A percentile compares a stretch with the other conserved stretches of the same genome.
Evolutionary conservation across 768 basidiomycete species (phyloP).

Genomic region (Trametes meyenii): DNA sequence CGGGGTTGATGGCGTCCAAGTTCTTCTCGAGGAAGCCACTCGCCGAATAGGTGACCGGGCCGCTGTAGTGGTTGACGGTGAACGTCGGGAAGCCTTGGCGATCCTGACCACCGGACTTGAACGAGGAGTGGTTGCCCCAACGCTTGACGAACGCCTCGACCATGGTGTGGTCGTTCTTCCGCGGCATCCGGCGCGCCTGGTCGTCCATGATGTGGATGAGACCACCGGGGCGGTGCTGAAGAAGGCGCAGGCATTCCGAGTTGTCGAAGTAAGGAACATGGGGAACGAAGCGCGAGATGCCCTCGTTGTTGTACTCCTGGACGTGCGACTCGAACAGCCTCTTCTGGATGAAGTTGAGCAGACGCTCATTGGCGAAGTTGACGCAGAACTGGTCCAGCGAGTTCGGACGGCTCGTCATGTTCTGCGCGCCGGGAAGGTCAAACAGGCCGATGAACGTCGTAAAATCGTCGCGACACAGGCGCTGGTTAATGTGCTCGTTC

Average conservation of each 20-base stretch:
- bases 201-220: constrained; percentile 98
- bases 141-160: constrained; percentile 92
- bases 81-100: constrained; percentile 84
- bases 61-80: constrained; percentile 90
- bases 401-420: constrained; percentile 84
- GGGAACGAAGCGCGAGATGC: constrained; percentile 70
- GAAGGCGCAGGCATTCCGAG: constrained; percentile 81
- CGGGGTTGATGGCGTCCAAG: constrained; percentile 86
- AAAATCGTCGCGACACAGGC: constrained; percentile 92
- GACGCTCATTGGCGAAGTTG: constrained; percentile 93
- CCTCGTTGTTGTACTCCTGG: constrained; percentile 83
- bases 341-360: constrained; percentile 83
- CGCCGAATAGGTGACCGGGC: constrained; percentile 88
- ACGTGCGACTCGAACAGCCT: constrained; percentile 80
- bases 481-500: constrained; percentile 95
- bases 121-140: constrained; percentile 91
- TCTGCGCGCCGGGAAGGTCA: constrained; percentile 92
- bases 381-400: constrained; percentile 96
- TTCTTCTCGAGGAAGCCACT: constrained; percentile 91
- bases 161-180: constrained; percentile 94
- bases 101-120: constrained; percentile 79
- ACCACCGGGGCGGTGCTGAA: constrained; percentile 88
- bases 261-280: constrained; percentile 87
- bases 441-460: constrained; percentile 90
- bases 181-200: constrained; percentile 81